These are phyloP conservation scores for Effrenium voratum DNA, from an alignment of 73 alveolate genomes.

Conservation along the genomic window DNA sequence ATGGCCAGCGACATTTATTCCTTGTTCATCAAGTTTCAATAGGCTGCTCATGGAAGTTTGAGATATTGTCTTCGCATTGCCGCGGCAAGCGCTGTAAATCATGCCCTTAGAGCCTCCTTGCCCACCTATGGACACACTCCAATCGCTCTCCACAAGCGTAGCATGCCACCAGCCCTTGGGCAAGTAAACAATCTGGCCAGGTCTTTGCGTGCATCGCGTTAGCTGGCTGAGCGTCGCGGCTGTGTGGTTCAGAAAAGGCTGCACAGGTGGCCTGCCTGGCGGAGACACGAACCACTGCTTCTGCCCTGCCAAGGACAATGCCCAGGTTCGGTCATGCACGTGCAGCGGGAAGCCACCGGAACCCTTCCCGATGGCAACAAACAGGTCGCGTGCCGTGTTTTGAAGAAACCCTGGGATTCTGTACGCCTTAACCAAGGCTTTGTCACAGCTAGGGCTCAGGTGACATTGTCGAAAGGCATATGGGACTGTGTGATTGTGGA, in stretches of 20 bases:
- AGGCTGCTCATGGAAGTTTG: background rate
- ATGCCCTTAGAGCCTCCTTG: background rate
- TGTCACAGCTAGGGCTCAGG: conserved; percentile 1
- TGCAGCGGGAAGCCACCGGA: background rate
- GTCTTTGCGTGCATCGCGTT: background rate
- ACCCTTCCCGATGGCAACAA: background rate
- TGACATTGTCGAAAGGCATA: conserved; percentile 4
- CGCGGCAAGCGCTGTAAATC: conserved; percentile 16
- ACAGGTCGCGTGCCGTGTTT: background rate
- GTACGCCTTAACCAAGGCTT: background rate
- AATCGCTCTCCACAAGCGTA: background rate
- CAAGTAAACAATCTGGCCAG: background rate
- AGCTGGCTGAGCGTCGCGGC: background rate
- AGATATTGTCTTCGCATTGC: background rate
- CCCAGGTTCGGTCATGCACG: conserved; percentile 20
- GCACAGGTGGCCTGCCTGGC: background rate
- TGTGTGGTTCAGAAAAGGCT: background rate
- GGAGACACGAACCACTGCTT: background rate
- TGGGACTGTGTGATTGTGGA: background rate
- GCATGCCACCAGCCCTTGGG: conserved; percentile 27
- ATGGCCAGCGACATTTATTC: background rate
- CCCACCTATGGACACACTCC: background rate
- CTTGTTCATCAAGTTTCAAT: background rate
- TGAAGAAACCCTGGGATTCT: background rate
- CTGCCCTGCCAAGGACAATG: background rate